phyloP scores from a whole-genome alignment of 2,329 filamentous ascomycete species.

The Chaetomiaceae sp. region DNA sequence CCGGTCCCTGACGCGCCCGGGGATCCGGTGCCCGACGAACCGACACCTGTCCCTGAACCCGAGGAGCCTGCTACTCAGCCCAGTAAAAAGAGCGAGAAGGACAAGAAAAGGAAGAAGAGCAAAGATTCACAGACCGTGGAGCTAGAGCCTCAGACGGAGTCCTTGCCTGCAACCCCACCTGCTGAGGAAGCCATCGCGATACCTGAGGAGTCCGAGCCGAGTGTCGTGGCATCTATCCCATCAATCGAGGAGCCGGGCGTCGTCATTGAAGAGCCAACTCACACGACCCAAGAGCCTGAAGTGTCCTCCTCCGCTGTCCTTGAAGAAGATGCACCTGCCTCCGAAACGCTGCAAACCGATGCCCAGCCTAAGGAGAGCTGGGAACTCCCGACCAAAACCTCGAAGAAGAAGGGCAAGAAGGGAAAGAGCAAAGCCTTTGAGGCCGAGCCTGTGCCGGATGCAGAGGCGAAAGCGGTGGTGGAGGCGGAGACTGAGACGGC shows the following conservation, averaged over 20 bases:
- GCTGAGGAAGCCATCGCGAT: neutral
- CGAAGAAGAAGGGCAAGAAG: slow-evolving; percentile 19
- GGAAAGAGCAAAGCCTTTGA: slow-evolving; percentile 4
- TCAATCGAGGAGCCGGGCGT: neutral
- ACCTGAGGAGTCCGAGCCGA: neutral
- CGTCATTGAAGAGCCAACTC: neutral
- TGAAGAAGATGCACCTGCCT: neutral
- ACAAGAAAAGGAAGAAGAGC: slow-evolving; percentile 11
- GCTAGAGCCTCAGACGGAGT: neutral
- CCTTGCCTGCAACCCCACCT: neutral
- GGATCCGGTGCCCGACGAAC: neutral
- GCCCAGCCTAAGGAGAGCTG: neutral
- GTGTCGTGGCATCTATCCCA: neutral
- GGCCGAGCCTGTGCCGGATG: neutral
- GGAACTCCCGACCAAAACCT: slow-evolving; percentile 6
- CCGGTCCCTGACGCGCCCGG: slow-evolving; percentile 7
- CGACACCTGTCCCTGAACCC: neutral
- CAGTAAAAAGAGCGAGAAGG: slow-evolving; percentile 5
- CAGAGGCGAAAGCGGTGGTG: no score
- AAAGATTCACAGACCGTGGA: slow-evolving; percentile 4
- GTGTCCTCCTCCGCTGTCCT: no score
- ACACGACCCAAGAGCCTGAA: neutral
- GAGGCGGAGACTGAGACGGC: no score
- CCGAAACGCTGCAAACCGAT: neutral
- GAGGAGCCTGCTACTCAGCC: neutral